Base-by-base conservation (phyloP, 768 basidiomycete species). In the Leucogyrophana mollusca region DNA sequence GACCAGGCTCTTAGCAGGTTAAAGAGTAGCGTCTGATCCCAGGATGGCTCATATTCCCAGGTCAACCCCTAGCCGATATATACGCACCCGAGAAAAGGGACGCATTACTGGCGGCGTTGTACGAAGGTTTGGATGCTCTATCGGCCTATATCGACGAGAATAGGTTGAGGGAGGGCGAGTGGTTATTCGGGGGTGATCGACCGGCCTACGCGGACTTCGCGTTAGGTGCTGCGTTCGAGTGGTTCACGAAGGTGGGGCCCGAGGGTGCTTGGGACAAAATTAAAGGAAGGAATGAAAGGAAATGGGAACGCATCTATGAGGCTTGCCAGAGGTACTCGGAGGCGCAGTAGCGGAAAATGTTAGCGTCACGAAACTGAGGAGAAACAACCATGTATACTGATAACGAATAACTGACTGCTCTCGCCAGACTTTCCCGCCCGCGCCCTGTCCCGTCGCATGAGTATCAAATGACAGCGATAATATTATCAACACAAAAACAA, bases 241-340 rank as follows among this genome's bases (percentile, higher is more conserved):
- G 48, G 49, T 64, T 68, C 23, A 47, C 37, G 41, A 67, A 68
- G 35, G 62, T 50, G 11, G 43, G 44, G 46, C 67, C 40, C 30
- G 35, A 37, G 35, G 20, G 20, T 6, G 7, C 7, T n/a, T 37
- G 35, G 35, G 35, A 37, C 9, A 37, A n/a, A n/a, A 37, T 37
- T n/a, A 37, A 37, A 16, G 35, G 20, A 37, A 37, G 35, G 16
- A 37, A 37, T 21, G 35, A 16, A 9, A n/a, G 35, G 6, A 37
- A 16, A 37, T 37, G 35, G 35, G 35, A 21, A n/a, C 35, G 20
- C 7, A 6, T 37, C n/a, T 16, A 37, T 37, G 16, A 37, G 35
- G 20, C 16, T 37, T 37, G 35, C 20, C 35, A 37, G n/a, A 37
- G 16, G 35, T 37, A 37, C 16, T 7, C 20, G 7, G 16, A 37